phyloP scores from a whole-genome alignment of 768 basidiomycete species.

The Suillus cothurnatus region DNA sequence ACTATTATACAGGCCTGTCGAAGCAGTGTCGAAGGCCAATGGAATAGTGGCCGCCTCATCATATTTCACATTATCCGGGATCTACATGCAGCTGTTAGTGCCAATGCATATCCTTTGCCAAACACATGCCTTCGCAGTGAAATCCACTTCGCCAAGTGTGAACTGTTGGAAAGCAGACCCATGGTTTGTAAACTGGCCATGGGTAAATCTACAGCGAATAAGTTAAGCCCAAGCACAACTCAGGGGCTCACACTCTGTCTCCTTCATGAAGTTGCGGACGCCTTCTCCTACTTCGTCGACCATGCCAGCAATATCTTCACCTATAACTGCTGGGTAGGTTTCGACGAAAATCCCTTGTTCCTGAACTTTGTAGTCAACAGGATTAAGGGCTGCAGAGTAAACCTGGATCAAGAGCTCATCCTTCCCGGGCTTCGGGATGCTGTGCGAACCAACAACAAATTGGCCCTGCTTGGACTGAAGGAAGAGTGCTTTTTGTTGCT shows the following conservation, averaged over 20 bases:
- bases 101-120: slow-evolving; percentile 5
- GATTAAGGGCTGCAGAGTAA: slow-evolving; percentile 45
- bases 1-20: slow-evolving; percentile 46
- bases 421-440: slow-evolving; percentile 35
- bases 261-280: slow-evolving; percentile 36
- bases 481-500: slow-evolving; percentile 33
- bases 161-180: slow-evolving; percentile 43
- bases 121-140: slow-evolving; percentile 38
- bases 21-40: slow-evolving; percentile 47
- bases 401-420: slow-evolving; percentile 46
- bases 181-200: slow-evolving; percentile 32
- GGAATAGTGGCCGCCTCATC: slow-evolving; percentile 52
- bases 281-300: slow-evolving; percentile 42
- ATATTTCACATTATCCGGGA: slow-evolving; percentile 45
- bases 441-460: slow-evolving; percentile 30
- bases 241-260: slow-evolving; percentile 40
- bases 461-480: slow-evolving; percentile 29
- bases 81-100: slow-evolving; percentile 29
- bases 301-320: slow-evolving; percentile 39
- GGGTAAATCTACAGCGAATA: slow-evolving; percentile 33
- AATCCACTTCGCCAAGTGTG: slow-evolving; percentile 32
- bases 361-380: slow-evolving; percentile 45
- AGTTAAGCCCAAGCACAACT: slow-evolving; percentile 11
- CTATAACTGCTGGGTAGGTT: slow-evolving; percentile 38
- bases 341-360: slow-evolving; percentile 33